phyloP scores from a whole-genome alignment of 106 monocot genomes.

The Alisma plantagoaquatica region DNA sequence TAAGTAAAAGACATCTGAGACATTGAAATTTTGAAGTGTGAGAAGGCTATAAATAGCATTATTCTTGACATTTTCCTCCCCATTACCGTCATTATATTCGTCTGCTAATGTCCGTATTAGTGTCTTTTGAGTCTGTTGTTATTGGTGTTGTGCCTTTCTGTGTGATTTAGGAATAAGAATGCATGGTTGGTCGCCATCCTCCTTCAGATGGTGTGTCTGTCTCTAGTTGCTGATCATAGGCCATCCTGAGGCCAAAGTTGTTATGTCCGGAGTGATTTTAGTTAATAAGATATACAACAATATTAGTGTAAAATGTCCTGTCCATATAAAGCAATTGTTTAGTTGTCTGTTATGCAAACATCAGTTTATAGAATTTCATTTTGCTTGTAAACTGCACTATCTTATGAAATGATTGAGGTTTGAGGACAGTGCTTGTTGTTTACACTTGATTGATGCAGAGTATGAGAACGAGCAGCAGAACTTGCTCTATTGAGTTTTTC shows the following conservation, averaged over 20 bases:
- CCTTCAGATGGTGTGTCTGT: not conserved
- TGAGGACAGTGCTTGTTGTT: no score
- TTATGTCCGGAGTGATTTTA: not conserved
- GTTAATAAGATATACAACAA: not conserved
- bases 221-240: not conserved
- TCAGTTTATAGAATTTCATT: no score
- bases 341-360: no score
- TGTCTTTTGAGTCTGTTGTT: not conserved
- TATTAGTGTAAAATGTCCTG: slow-evolving; percentile 1
- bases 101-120: not conserved
- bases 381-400: no score
- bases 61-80: not conserved
- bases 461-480: no score
- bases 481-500: no score
- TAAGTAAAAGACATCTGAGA: not conserved
- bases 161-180: not conserved
- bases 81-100: not conserved
- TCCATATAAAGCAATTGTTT: no score
- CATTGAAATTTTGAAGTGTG: slow-evolving; percentile 10
- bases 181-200: not conserved
- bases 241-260: not conserved
- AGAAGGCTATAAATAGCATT: slow-evolving; percentile 5
- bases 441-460: no score
- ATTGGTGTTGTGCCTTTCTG: slow-evolving; percentile 1
- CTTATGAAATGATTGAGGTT: no score